Evolutionary conservation across 73 alveolate genomes (phyloP), one percentile per base, ranked within the genome.

Genomic region (Paraurostyla sp.): DNA sequence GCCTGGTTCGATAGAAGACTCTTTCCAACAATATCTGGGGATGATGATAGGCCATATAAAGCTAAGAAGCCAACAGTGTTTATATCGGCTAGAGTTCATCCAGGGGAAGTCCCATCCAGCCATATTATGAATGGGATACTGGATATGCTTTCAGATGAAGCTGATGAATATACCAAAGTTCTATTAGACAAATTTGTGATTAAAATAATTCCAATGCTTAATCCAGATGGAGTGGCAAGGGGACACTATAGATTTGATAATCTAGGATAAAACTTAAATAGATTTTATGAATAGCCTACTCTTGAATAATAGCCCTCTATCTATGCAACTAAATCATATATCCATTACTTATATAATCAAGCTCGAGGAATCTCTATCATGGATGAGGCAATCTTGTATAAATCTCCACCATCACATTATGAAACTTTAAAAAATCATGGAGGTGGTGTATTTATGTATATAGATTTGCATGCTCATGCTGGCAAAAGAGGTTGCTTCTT

Each of bases 81-180:
- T 30, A 29, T 91, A 4, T 46, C 92, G 9, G 75, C 98, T 1
- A 91, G 99, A 60, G 99, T 97, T 2, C 99, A 97, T 83, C 99
- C 99, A 0, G 99, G 99, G 4, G 99, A 97, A 91, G 97, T 98
- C 6, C 99, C 99, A 0, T 98, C 98, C 23, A 87, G 96, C 25
- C 89, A 91, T 65, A 96, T 94, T 36, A 86, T 95, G 51, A 95
- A 97, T 90, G 99, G 99, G 0, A 60, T 93, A 40, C 68, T 97
- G 85, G 91, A 97, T 73, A 89, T 94, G 80, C 80, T 49, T 22
- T 36, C 71, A 9, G 18, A 75, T n/a, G 69, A 46, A 16, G 78
- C 22, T 9, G 49, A 60, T 33, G 51, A 45, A 9, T 25, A 71
- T 16, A 91, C 91, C 36, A 46, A 32, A 22, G 45, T 80, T 9